phyloP scores from a whole-genome alignment of 495 filamentous ascomycete genomes.

The Aspergillus incahuasiensis region DNA sequence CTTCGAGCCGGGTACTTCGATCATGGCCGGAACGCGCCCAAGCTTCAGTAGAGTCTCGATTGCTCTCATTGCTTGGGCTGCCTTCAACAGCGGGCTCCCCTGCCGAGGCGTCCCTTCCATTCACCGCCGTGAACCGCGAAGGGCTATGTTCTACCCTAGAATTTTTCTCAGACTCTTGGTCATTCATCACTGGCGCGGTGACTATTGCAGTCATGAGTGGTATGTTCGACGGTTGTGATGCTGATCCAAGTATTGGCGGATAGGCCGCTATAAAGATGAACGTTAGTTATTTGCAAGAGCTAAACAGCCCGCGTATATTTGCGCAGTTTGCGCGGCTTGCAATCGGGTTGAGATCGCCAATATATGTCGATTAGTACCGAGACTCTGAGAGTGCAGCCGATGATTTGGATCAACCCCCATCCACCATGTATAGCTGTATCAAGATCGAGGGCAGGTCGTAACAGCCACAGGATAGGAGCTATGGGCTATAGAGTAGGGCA shows the following conservation, averaged over 20 bases:
- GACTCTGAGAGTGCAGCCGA: background rate
- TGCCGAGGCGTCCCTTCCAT: constrained; percentile 36
- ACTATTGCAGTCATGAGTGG: constrained; percentile 41
- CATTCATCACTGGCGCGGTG: constrained; percentile 34
- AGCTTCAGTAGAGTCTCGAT: constrained; percentile 21
- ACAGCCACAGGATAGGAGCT: background rate
- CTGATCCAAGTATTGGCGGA: background rate
- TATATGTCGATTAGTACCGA: background rate
- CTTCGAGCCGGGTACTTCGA: constrained; percentile 19
- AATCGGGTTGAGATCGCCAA: background rate
- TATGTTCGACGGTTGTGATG: background rate
- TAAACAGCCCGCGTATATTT: background rate
- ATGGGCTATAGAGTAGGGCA: background rate
- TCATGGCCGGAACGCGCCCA: constrained; percentile 16
- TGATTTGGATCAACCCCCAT: background rate
- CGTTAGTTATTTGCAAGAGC: background rate
- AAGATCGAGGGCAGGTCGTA: background rate
- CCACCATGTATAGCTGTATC: background rate
- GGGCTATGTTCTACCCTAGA: constrained; percentile 43
- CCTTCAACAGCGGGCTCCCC: constrained; percentile 6
- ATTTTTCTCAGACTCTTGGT: constrained; percentile 36
- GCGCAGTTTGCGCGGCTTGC: background rate
- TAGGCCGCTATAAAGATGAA: background rate
- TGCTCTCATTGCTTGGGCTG: constrained; percentile 20
- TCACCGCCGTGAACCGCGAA: constrained; percentile 51